phyloP scores from a whole-genome alignment of 1,139 yeast genomes.

The Saccharomyces hybrid region DNA sequence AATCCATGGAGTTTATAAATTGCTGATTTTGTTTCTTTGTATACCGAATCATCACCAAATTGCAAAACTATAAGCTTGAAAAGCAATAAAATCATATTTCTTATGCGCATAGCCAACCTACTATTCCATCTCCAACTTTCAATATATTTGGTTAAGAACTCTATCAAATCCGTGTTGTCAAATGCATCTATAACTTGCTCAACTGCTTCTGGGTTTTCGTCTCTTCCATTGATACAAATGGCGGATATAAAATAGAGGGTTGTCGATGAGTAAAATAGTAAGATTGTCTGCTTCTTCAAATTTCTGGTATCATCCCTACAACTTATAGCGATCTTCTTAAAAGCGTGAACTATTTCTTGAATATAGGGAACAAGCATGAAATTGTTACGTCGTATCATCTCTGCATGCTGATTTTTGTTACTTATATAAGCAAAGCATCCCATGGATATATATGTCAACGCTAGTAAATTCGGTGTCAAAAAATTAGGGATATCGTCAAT shows the following conservation, averaged over 20 bases:
- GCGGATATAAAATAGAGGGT: constrained; percentile 43
- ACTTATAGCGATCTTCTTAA: constrained; percentile 20
- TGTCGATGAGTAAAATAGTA: constrained; percentile 43
- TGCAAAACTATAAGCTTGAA: constrained; percentile 56
- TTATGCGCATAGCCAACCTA: constrained; percentile 35
- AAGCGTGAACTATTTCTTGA: constrained; percentile 11
- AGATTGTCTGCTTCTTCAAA: constrained; percentile 19
- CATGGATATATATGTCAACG: constrained; percentile 22
- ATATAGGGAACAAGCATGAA: constrained; percentile 12
- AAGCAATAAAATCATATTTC: constrained; percentile 50
- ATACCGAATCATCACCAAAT: constrained; percentile 51
- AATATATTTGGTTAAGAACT: constrained; percentile 43
- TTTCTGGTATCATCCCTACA: constrained; percentile 23
- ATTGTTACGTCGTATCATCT: constrained; percentile 20
- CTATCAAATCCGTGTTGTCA: constrained; percentile 36
- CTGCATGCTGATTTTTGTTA: constrained; percentile 14
- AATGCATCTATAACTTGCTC: constrained; percentile 18
- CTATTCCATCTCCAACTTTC: constrained; percentile 63
- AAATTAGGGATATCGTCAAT: constrained; percentile 5
- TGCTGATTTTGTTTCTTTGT: constrained; percentile 43
- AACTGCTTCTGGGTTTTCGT: constrained; percentile 10
- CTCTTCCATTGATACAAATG: constrained; percentile 22
- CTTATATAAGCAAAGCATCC: constrained; percentile 18
- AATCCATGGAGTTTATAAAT: constrained; percentile 42
- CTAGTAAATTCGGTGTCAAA: constrained; percentile 11